Percentiles rank a stretch among this genome's conserved stretches.
phyloP scores from a whole-genome alignment of 805 yeast species.

The Sugiyamaella marilandica region DNA sequence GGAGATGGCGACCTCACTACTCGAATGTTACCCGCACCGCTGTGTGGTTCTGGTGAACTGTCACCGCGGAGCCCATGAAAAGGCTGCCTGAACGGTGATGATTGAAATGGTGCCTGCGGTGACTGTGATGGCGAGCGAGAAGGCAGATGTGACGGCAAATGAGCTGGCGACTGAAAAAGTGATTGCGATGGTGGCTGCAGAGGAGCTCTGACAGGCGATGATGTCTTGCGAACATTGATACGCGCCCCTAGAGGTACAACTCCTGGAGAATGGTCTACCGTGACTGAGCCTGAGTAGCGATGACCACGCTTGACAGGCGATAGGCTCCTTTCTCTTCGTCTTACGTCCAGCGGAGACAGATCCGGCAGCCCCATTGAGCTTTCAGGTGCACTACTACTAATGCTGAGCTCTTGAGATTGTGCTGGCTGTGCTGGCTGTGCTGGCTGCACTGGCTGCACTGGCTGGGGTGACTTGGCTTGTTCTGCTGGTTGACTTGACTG shows the following conservation, averaged over 20 bases:
- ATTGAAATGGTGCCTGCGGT: not conserved
- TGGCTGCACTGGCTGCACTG: not conserved
- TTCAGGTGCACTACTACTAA: no score
- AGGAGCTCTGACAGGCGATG: slow-evolving; percentile 9
- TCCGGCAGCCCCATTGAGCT: not conserved
- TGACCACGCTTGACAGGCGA: slow-evolving; percentile 8
- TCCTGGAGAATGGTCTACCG: slow-evolving; percentile 1
- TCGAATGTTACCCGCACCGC: no score
- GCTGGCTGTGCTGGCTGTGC: not conserved
- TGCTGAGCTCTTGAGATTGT: no score
- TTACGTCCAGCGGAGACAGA: not conserved
- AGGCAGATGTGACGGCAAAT: not conserved
- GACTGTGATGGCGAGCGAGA: not conserved
- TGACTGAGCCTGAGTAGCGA: slow-evolving; percentile 2
- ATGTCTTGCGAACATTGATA: slow-evolving; percentile 2
- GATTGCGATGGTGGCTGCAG: not conserved
- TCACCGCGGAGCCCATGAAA: no score
- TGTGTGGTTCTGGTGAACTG: no score
- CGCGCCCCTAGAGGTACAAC: not conserved
- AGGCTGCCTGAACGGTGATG: not conserved
- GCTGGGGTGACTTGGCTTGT: not conserved
- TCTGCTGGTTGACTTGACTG: not conserved
- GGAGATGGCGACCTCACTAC: slow-evolving; percentile 1
- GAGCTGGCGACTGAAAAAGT: not conserved
- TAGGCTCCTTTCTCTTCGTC: not conserved